A percentile compares a stretch with the other conserved stretches of the same genome.
Evolutionary conservation across 108 stramenopile genomes (phyloP).

Genomic region (Skeletonema tropicum): DNA sequence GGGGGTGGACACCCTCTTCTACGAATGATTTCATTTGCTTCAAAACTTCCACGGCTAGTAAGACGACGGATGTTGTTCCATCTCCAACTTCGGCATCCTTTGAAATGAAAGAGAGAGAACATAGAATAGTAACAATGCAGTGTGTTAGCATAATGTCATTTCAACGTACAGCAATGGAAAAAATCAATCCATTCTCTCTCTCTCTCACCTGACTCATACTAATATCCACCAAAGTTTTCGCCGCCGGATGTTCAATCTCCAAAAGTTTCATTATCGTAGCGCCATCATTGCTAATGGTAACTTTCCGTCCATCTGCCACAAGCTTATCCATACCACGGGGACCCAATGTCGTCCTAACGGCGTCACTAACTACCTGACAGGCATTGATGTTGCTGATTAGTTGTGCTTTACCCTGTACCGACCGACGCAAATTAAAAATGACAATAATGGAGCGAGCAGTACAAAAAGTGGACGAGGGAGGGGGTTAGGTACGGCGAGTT

Average conservation of each 20-base stretch:
- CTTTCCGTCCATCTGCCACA: conserved; percentile 83
- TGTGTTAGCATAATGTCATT: not conserved
- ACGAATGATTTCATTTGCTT: conserved; percentile 95
- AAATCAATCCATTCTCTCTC: too few species aligned
- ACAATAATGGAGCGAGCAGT: conserved; percentile 1
- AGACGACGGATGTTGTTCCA: conserved; percentile 97
- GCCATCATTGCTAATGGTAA: conserved; percentile 98
- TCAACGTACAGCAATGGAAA: not conserved
- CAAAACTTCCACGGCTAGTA: conserved; percentile 94
- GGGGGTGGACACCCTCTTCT: conserved; percentile 99
- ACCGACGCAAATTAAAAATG: too few species aligned
- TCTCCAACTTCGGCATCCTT: conserved; percentile 98
- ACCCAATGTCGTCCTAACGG: conserved; percentile 95
- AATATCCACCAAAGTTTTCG: conserved; percentile 97
- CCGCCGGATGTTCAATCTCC: conserved; percentile 99
- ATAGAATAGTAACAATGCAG: not conserved
- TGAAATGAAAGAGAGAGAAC: too few species aligned
- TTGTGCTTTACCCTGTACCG: conserved; percentile 96
- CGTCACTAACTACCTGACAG: conserved; percentile 96
- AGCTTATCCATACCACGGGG: conserved; percentile 99
- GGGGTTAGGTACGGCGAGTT: too few species aligned
- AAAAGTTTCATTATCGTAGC: conserved; percentile 98
- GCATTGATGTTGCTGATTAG: conserved; percentile 99
- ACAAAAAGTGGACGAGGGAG: not conserved
- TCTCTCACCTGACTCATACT: conserved; percentile 87